A percentile compares a stretch with the other conserved stretches of the same genome.
Evolutionary conservation across 2,329 filamentous ascomycete genomes (phyloP).

Genomic region (Zasmidium citrigriseum): DNA sequence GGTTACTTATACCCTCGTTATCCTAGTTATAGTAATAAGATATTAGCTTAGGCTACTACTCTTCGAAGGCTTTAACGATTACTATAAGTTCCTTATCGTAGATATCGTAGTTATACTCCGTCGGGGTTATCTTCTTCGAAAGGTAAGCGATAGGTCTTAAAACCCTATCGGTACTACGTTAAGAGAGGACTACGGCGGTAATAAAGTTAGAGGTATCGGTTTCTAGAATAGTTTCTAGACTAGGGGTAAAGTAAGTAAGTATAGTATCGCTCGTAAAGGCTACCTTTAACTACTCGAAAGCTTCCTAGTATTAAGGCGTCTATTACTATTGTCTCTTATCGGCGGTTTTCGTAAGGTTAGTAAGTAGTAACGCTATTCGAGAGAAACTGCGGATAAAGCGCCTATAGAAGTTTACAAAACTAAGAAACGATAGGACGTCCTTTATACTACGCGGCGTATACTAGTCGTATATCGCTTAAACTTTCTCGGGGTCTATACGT

Average conservation of each 20-base stretch:
- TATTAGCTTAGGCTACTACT: too few relatives aligned
- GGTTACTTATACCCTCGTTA: slow-evolving; percentile 19
- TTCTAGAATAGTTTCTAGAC: slow-evolving; percentile 1
- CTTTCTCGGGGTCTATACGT: neutral
- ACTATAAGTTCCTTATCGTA: slow-evolving; percentile 40
- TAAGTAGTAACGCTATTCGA: neutral
- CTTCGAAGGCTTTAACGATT: slow-evolving; percentile 31
- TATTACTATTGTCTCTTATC: too few relatives aligned
- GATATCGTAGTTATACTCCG: too few relatives aligned
- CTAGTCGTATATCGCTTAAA: neutral
- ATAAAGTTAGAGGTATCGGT: neutral
- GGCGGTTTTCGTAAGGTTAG: too few relatives aligned
- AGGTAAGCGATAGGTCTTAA: slow-evolving; percentile 25
- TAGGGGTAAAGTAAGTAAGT: too few relatives aligned
- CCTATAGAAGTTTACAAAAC: slow-evolving; percentile 1
- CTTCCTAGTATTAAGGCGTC: too few relatives aligned
- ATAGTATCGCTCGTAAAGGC: neutral
- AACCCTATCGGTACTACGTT: neutral
- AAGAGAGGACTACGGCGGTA: neutral
- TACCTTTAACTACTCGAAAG: neutral
- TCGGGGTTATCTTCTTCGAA: slow-evolving; percentile 24
- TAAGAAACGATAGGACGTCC: slow-evolving; percentile 1
- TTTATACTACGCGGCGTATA: neutral
- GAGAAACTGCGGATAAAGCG: neutral
- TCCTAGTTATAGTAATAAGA: too few relatives aligned